phyloP scores from a whole-genome alignment of 768 basidiomycete genomes.

The Sarcodon sp. region DNA sequence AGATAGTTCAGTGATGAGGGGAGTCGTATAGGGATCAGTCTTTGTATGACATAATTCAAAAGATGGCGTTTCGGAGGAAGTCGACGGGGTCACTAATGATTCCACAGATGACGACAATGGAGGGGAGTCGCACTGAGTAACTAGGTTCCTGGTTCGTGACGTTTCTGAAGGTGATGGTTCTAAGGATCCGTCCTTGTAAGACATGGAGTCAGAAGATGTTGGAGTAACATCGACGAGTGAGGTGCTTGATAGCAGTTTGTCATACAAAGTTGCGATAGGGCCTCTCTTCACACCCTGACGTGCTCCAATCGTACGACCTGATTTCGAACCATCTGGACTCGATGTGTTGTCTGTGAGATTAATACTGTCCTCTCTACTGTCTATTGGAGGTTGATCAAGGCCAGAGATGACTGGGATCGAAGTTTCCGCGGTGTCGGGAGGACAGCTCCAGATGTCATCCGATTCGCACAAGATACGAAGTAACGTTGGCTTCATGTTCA shows the following conservation, averaged over 20 bases:
- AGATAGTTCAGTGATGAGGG: neutral
- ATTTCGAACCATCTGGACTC: neutral
- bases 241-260: neutral
- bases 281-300: neutral
- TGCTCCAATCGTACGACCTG: neutral
- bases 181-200: slow-evolving; percentile 12
- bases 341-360: neutral
- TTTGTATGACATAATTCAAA: slow-evolving; percentile 16
- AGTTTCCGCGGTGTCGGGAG: slow-evolving; percentile 6
- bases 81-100: slow-evolving; percentile 42
- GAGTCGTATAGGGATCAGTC: neutral
- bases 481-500: slow-evolving; percentile 66
- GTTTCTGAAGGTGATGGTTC: slow-evolving; percentile 17
- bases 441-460: slow-evolving; percentile 47
- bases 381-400: too few species aligned
- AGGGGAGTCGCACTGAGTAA: slow-evolving; percentile 26
- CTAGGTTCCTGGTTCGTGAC: slow-evolving; percentile 16
- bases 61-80: slow-evolving; percentile 38
- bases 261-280: slow-evolving; percentile 3
- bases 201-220: neutral
- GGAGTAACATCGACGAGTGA: neutral
- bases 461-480: slow-evolving; percentile 65
- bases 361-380: too few species aligned
- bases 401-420: too few species aligned
- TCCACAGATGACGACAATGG: slow-evolving; percentile 43